Percentiles rank a stretch among this genome's conserved stretches.
Evolutionary conservation across 2,329 filamentous ascomycete genomes (phyloP).

Genomic region (Neonectria hederae): DNA sequence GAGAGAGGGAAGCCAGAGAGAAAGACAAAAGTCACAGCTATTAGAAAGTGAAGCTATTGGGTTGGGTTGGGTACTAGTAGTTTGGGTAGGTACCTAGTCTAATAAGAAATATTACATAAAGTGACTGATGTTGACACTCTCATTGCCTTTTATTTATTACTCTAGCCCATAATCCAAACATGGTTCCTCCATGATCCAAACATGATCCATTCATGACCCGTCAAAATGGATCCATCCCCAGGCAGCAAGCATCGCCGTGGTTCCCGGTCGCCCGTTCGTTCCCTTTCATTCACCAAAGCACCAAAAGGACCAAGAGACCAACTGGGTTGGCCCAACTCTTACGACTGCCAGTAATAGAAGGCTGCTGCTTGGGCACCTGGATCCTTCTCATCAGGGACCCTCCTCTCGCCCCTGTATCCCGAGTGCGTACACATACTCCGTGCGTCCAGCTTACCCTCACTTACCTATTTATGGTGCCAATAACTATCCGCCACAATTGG

Average conservation of each 20-base stretch:
- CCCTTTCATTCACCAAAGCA: too few relatives aligned
- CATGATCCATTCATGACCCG: conserved; percentile 22
- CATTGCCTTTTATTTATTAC: background rate
- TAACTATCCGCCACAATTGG: conserved; percentile 1
- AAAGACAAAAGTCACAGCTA: background rate
- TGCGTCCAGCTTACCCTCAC: background rate
- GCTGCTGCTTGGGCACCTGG: background rate
- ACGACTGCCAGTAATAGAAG: conserved; percentile 22
- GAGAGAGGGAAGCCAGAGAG: conserved; percentile 1
- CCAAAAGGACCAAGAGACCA: too few relatives aligned
- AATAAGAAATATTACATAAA: background rate
- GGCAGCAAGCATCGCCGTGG: conserved; percentile 5
- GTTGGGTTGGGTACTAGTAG: background rate
- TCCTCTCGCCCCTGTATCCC: background rate
- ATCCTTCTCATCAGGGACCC: background rate
- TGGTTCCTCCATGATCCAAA: background rate
- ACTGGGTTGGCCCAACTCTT: conserved; percentile 3
- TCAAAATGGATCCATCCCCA: background rate
- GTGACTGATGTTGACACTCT: conserved; percentile 13
- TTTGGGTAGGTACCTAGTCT: too few relatives aligned
- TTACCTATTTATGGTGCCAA: background rate
- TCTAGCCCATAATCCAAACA: too few relatives aligned
- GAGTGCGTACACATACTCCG: background rate
- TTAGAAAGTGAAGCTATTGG: background rate
- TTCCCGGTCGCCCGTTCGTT: conserved; percentile 23